These are phyloP conservation scores for Platanthera guangdongensis DNA, from an alignment of 106 monocot genomes.

Conservation along the genomic window DNA sequence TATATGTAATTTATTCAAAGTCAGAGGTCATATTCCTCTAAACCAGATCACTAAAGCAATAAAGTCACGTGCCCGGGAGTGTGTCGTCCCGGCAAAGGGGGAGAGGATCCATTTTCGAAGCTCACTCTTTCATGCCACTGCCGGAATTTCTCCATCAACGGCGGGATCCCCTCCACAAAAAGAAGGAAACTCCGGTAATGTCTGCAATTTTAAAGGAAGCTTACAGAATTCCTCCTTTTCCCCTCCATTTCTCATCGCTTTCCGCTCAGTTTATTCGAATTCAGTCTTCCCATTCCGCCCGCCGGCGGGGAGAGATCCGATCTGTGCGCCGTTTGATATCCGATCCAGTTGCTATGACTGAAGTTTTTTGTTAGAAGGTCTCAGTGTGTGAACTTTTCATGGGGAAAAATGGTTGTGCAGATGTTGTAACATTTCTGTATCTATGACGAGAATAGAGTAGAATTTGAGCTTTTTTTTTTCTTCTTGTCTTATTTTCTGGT, in stretches of 20 bases:
- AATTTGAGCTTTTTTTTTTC: background rate
- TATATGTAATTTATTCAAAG: background rate
- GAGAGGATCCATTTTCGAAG: background rate
- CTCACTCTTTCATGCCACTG: background rate
- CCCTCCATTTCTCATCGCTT: background rate
- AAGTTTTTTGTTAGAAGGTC: background rate
- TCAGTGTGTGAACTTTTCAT: background rate
- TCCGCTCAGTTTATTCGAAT: slow-evolving; percentile 2
- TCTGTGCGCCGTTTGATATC: background rate
- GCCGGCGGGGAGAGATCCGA: background rate
- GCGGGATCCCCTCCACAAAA: background rate
- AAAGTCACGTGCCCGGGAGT: background rate
- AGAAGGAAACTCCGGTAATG: background rate
- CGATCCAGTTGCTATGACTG: background rate
- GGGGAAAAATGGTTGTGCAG: background rate
- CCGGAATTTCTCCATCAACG: background rate
- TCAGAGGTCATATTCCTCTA: background rate
- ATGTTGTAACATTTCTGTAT: background rate
- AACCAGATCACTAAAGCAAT: background rate
- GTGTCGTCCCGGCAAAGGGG: background rate
- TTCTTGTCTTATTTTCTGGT: too few species aligned
- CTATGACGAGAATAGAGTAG: background rate
- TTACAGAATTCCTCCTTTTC: background rate
- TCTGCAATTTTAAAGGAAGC: background rate
- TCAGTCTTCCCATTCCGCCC: background rate